Conservation (phyloP, 805 yeast species). For the Jamesozyma spencerorum region DNA sequence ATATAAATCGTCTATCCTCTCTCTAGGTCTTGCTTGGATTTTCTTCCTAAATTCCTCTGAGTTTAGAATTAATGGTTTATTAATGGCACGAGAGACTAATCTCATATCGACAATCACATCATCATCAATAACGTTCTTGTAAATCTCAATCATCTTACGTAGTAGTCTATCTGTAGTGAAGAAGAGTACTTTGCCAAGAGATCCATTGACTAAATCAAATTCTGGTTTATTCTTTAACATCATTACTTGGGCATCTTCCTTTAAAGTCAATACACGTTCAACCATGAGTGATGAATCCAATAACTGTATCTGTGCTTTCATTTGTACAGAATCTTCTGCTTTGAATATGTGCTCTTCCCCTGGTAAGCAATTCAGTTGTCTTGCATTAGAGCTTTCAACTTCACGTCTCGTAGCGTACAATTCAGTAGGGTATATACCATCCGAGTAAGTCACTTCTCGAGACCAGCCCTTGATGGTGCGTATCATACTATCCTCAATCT, state of each 20-base stretch:
- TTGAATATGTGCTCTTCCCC: slow-evolving; percentile 39
- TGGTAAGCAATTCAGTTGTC: slow-evolving; percentile 39
- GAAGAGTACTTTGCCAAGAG: slow-evolving; percentile 62
- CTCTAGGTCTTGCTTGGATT: slow-evolving; percentile 16
- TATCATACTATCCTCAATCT: slow-evolving; percentile 42
- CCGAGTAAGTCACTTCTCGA: slow-evolving; percentile 50
- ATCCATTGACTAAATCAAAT: slow-evolving; percentile 70
- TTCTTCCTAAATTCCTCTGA: slow-evolving; percentile 24
- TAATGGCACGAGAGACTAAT: slow-evolving; percentile 28
- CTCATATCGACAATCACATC: slow-evolving; percentile 27
- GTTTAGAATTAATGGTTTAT: slow-evolving; percentile 11
- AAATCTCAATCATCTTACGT: slow-evolving; percentile 17
- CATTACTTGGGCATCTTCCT: slow-evolving; percentile 91
- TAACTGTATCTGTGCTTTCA: slow-evolving; percentile 25
- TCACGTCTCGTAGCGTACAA: slow-evolving; percentile 78
- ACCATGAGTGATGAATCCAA: slow-evolving; percentile 63
- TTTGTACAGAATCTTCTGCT: slow-evolving; percentile 36
- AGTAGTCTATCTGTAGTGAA: slow-evolving; percentile 28
- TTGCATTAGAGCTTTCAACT: slow-evolving; percentile 66
- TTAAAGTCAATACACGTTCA: slow-evolving; percentile 50
- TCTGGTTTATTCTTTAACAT: slow-evolving; percentile 74
- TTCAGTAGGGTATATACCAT: slow-evolving; percentile 84
- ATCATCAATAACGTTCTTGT: slow-evolving; percentile 17
- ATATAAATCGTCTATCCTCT: slow-evolving; percentile 10
- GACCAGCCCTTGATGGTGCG: slow-evolving; percentile 42